phyloP scores from a whole-genome alignment of 2,329 filamentous ascomycete genomes.

The Pseudopithomyces maydicus region DNA sequence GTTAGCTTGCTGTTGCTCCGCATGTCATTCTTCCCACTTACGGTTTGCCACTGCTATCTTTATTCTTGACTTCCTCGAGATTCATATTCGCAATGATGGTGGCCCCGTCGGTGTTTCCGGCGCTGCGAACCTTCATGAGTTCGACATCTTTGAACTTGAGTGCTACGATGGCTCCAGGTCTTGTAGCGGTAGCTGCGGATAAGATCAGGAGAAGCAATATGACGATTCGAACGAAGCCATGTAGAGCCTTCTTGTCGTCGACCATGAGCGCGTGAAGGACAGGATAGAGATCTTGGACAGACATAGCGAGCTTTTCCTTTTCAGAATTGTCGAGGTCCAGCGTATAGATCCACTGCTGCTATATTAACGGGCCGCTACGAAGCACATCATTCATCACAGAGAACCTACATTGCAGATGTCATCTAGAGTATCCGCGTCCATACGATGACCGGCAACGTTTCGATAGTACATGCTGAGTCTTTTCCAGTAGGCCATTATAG shows the following conservation, averaged over 20 bases:
- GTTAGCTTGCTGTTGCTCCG: constrained; percentile 2
- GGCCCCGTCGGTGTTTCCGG: constrained; percentile 14
- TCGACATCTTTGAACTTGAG: constrained; percentile 25
- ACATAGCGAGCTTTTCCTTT: constrained; percentile 28
- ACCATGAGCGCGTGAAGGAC: constrained; percentile 25
- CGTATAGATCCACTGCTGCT: constrained; percentile 19
- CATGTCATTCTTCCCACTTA: constrained; percentile 10
- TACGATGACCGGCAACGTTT: constrained; percentile 15
- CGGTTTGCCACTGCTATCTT: constrained; percentile 19
- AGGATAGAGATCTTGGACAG: constrained; percentile 25
- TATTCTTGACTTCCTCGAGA: constrained; percentile 25
- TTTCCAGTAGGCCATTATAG: constrained; percentile 21
- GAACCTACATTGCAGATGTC: constrained; percentile 22
- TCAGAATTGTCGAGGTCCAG: constrained; percentile 20
- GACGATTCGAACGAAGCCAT: constrained; percentile 22
- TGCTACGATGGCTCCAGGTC: constrained; percentile 19
- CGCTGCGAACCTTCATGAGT: constrained; percentile 22
- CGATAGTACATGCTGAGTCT: constrained; percentile 1
- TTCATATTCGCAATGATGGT: constrained; percentile 24
- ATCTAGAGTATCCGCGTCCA: constrained; percentile 16
- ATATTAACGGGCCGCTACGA: neutral
- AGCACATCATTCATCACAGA: neutral
- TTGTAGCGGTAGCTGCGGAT: constrained; percentile 23
- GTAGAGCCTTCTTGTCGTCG: constrained; percentile 20
- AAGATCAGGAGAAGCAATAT: constrained; percentile 27